Conservation (phyloP, 441 rosid genomes). For the Dalechampia spathulata region DNA sequence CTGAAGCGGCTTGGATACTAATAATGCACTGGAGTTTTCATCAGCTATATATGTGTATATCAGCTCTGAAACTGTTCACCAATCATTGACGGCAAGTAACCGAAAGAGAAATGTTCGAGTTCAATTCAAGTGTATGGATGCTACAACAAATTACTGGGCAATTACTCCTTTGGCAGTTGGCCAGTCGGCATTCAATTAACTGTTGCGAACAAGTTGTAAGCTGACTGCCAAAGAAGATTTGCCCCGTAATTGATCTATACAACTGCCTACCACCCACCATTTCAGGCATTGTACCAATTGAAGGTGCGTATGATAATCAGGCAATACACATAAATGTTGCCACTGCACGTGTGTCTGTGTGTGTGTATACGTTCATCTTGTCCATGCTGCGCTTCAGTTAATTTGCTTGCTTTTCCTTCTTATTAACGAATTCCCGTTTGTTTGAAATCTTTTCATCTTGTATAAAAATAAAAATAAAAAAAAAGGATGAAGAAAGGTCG, state of each 20-base stretch:
- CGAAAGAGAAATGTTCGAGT: too few species aligned
- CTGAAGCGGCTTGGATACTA: too few species aligned
- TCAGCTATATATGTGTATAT: background rate
- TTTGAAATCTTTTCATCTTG: too few species aligned
- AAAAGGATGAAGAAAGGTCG: too few species aligned
- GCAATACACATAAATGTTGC: background rate
- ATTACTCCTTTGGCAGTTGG: constrained; percentile 42
- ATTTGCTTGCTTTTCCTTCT: too few species aligned
- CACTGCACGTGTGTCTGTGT: background rate
- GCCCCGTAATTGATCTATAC: constrained; percentile 29
- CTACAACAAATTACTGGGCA: constrained; percentile 15
- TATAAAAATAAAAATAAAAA: too few species aligned
- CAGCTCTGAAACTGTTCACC: constrained; percentile 15
- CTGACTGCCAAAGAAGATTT: constrained; percentile 26
- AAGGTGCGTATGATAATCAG: background rate
- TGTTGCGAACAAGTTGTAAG: background rate
- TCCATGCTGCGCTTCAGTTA: too few species aligned
- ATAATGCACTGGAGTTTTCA: too few species aligned
- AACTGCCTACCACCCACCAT: background rate
- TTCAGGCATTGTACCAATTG: background rate
- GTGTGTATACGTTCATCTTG: too few species aligned
- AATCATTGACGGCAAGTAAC: background rate
- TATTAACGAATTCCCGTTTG: too few species aligned
- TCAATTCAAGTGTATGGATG: constrained; percentile 26
- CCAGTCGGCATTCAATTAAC: background rate